These are phyloP conservation scores for Draba incana DNA, from an alignment of 345 rosid genomes.

Conservation along the genomic window DNA sequence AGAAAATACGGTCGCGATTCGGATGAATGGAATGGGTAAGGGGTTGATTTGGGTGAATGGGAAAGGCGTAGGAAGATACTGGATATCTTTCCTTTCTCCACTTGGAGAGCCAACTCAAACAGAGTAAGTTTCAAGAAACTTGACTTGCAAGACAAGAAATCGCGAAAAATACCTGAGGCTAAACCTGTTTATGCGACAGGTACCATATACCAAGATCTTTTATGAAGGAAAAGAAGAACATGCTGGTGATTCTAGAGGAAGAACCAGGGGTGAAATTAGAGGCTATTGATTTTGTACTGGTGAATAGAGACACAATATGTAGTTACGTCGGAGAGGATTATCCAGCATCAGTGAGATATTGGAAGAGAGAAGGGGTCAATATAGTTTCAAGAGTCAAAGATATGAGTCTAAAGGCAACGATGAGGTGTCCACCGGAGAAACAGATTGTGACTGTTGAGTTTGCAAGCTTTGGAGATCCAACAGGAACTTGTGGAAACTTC, in stretches of 20 bases:
- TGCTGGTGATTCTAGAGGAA: slow-evolving; percentile 74
- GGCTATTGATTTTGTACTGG: slow-evolving; percentile 52
- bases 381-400: slow-evolving; percentile 36
- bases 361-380: slow-evolving; percentile 46
- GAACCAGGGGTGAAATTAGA: slow-evolving; percentile 54
- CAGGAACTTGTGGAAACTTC: slow-evolving; percentile 63
- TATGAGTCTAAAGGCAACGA: slow-evolving; percentile 47
- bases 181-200: slow-evolving; percentile 8
- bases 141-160: slow-evolving; percentile 1
- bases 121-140: slow-evolving; percentile 35
- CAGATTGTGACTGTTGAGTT: slow-evolving; percentile 60
- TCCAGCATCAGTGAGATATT: slow-evolving; percentile 57
- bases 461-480: slow-evolving; percentile 75
- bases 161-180: neutral
- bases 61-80: slow-evolving; percentile 74
- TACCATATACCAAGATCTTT: slow-evolving; percentile 81
- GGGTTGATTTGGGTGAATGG: slow-evolving; percentile 92
- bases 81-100: slow-evolving; percentile 76
- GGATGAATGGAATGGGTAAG: slow-evolving; percentile 66
- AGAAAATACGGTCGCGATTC: slow-evolving; percentile 53
- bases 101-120: slow-evolving; percentile 63
- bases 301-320: slow-evolving; percentile 75
- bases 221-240: slow-evolving; percentile 51
- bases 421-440: slow-evolving; percentile 53
- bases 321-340: slow-evolving; percentile 52